Evolutionary conservation across 768 basidiomycete species (phyloP), one percentile per base, ranked within the genome.

Genomic region (Coprinopsis marcescibilis): DNA sequence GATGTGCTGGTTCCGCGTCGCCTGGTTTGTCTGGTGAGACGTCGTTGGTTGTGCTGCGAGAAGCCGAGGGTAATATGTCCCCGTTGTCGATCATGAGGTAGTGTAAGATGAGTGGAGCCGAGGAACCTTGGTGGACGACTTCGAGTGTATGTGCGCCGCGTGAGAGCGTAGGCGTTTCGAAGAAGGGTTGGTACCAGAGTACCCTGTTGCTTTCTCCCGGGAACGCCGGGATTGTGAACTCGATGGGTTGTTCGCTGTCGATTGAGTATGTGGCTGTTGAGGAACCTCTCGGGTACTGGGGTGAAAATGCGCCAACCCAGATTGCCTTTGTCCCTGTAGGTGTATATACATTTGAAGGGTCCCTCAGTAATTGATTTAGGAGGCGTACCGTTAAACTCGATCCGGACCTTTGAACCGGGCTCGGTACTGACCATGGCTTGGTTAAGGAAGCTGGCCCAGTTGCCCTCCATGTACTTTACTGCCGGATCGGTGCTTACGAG

Each of bases 281-380:
- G 6, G 49, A 23, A 10, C 45, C 43, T n/a, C 53, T 46, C 1
- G 55, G 45, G 2, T 51, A 48, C 24, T 54, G 56, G 10, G 35
- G 52, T 2, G 60, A 60, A 15, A 56, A 41, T 14, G 40, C 50
- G 13, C 59, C 59, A 4, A 56, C 32, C 58, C 59, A 60, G 8
- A 45, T 58, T 7, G 63, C 46, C 3, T 52, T 55, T 8, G 55
- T 62, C 0, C 64, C 64, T 65, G 26, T n/a, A n/a, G n/a, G n/a
- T n/a, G 3, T 39, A 23, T 26, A 5, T 8, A 10, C 36, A 36
- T 20, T 32, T 17, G n/a, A n/a, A n/a, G n/a, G n/a, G n/a, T n/a
- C n/a, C n/a, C n/a, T n/a, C n/a, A n/a, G n/a, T n/a, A n/a, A n/a
- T n/a, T n/a, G n/a, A n/a, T n/a, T n/a, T n/a, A n/a, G n/a, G n/a